A percentile compares a stretch with the other conserved stretches of the same genome.
Conservation (phyloP, 306 rosid species). For the Luffa aegyptiaca region DNA sequence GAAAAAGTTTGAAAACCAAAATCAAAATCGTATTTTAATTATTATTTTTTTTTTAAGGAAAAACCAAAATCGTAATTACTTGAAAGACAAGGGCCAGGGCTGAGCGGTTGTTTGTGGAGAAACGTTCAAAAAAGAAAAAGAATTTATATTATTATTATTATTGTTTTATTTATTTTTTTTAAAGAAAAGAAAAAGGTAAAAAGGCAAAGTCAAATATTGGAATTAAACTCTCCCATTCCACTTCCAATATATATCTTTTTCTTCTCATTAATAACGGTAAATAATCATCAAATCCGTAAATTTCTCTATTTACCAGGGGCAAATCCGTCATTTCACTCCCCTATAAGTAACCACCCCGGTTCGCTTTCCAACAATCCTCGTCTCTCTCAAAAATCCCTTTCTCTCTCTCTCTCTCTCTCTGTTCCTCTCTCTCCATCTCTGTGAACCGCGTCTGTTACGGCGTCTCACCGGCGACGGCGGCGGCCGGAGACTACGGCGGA, state of each 20-base stretch:
- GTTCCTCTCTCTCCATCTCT: background rate
- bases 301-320: background rate
- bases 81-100: background rate
- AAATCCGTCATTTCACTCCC: slow-evolving; percentile 15
- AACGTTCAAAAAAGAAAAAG: background rate
- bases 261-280: slow-evolving; percentile 1
- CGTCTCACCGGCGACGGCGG: slow-evolving; percentile 27
- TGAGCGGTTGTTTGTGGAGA: background rate
- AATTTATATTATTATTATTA: background rate
- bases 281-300: slow-evolving; percentile 11
- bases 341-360: slow-evolving; percentile 40
- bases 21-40: background rate
- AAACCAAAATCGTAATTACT: background rate
- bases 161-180: background rate
- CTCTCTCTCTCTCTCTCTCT: background rate
- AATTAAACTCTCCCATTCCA: background rate
- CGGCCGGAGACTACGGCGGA: slow-evolving; percentile 29
- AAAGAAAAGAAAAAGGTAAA: background rate
- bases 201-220: background rate
- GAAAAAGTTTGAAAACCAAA: background rate
- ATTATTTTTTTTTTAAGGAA: too few relatives aligned
- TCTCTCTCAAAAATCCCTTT: background rate
- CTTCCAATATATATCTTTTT: background rate
- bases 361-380: slow-evolving; percentile 33
- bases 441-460: slow-evolving; percentile 3